These are phyloP conservation scores for Solanum tarapatanum DNA, from an alignment of 257 asterid species.

Conservation along the genomic window DNA sequence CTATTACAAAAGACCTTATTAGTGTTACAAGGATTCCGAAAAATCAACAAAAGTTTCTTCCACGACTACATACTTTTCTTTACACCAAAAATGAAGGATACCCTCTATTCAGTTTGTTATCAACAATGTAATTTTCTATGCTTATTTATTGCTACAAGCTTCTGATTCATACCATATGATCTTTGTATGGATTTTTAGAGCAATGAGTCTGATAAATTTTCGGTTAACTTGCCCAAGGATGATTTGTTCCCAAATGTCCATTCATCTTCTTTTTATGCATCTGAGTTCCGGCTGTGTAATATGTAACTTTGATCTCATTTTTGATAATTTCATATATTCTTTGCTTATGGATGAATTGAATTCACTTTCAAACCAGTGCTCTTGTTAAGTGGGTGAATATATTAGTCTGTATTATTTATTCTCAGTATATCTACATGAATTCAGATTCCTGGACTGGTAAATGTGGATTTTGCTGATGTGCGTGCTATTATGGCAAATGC, in stretches of 20 bases:
- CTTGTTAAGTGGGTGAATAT: neutral
- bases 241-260: neutral
- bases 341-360: neutral
- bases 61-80: neutral
- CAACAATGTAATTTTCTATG: neutral
- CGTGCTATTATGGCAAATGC: conserved; percentile 89
- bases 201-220: neutral
- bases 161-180: neutral
- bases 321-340: neutral
- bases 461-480: conserved; percentile 33
- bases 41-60: neutral
- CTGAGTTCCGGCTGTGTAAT: neutral
- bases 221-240: neutral
- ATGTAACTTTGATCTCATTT: neutral
- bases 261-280: neutral
- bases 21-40: neutral
- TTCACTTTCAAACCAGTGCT: neutral
- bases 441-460: conserved; percentile 95
- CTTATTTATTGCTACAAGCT: neutral
- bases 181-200: neutral
- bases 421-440: conserved; percentile 4
- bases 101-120: neutral
- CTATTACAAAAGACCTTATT: neutral
- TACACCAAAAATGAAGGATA: neutral
- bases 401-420: neutral